Percentiles rank a stretch among this genome's conserved stretches.
phyloP scores from a whole-genome alignment of 2,329 filamentous ascomycete genomes.

The Ceratocystis alfenasii region DNA sequence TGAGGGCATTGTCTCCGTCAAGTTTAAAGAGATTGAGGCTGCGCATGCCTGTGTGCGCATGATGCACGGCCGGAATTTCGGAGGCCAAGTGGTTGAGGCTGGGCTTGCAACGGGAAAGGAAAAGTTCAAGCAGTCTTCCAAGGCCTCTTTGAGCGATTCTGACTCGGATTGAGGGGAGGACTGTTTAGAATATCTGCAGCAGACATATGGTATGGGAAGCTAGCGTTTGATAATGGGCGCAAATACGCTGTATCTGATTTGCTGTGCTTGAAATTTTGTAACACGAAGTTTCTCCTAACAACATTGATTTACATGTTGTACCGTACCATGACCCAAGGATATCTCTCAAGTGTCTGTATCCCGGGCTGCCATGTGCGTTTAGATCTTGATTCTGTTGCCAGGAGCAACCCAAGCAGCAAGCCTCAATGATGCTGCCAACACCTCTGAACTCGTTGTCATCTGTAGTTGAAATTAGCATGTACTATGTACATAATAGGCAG shows the following conservation, averaged over 20 bases:
- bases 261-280: neutral
- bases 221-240: neutral
- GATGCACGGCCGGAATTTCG: slow-evolving; percentile 74
- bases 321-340: neutral
- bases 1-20: slow-evolving; percentile 74
- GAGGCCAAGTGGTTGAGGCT: slow-evolving; percentile 58
- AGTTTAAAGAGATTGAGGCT: slow-evolving; percentile 59
- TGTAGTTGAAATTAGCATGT: slow-evolving; percentile 24
- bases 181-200: neutral
- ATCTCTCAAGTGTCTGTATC: neutral
- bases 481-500: neutral
- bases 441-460: slow-evolving; percentile 54
- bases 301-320: neutral
- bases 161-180: slow-evolving; percentile 16
- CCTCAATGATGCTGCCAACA: slow-evolving; percentile 58
- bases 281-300: neutral
- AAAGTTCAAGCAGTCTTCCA: slow-evolving; percentile 57
- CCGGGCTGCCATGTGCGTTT: neutral
- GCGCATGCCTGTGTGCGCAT: slow-evolving; percentile 60
- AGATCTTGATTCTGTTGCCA: slow-evolving; percentile 30
- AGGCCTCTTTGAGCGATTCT: slow-evolving; percentile 26
- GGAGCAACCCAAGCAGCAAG: slow-evolving; percentile 56
- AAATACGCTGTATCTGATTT: neutral
- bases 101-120: slow-evolving; percentile 59
- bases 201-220: neutral